Evolutionary conservation across 202 grass and related monocot species (phyloP), one percentile per base, ranked within the genome.

Genomic region (Brachypodium distachyon): DNA sequence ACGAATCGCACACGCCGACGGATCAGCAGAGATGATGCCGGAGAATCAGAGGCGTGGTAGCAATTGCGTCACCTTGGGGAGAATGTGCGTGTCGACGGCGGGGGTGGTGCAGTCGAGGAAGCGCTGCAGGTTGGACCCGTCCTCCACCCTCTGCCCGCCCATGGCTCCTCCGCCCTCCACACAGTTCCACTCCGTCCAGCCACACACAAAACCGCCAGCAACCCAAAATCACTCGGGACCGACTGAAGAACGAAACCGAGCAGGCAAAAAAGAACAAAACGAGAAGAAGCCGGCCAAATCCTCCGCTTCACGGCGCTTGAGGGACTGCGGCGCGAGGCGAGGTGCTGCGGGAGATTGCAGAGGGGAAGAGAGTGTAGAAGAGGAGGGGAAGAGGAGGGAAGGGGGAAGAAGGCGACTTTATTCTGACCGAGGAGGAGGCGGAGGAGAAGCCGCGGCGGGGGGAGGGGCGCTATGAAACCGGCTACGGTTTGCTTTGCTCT

Each of bases 21-120:
- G 50, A 81, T 80, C 28, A 41, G 46, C 63, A 11, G 12, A 27
- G 74, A 50, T 33, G 74, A 14, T 19, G 67, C 0, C 42, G 39
- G 26, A 67, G 74, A 66, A 41, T 3, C 26, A 1, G 56, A 65
- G 14, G 4, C 75, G 14, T 7, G 12, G 40, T 31, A 26, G 33
- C 58, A 46, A 31, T 18, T 16, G 66, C 67, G 79, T 76, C 77
- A 96, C 92, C 92, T 87, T 92, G 81, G 68, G 78, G 44, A 96
- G 77, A 85, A 92, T 74, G 67, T 80, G 86, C 31, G 89, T 84
- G 29, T 92, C 70, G 29, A 96, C 83, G 51, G 72, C 18, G 6
- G 89, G 92, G 59, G 92, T 96, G 73, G 85, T 91, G 57, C 74
- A 89, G 81, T 96, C 86, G 68, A 96, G 69, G 87, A 96, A 96